phyloP scores from a whole-genome alignment of 2,329 filamentous ascomycete genomes.

The Paraconiothyrium brasiliense region DNA sequence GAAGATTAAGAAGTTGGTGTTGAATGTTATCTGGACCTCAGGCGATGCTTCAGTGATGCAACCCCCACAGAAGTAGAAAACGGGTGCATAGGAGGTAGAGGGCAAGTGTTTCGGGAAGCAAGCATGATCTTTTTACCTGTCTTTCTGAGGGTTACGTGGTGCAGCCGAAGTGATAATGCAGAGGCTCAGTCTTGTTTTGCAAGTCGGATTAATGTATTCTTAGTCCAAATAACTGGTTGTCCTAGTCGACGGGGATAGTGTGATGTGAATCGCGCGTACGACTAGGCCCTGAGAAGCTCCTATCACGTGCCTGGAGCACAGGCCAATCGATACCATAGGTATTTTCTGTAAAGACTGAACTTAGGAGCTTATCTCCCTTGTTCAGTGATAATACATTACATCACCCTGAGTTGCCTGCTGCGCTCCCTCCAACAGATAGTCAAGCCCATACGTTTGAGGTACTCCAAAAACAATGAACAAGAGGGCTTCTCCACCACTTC shows the following conservation, averaged over 20 bases:
- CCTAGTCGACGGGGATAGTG: slow-evolving; percentile 11
- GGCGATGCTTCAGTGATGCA: slow-evolving; percentile 18
- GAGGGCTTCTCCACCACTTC: no score
- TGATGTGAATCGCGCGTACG: no score
- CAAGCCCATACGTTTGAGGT: slow-evolving; percentile 17
- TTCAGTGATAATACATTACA: no score
- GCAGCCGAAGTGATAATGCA: slow-evolving; percentile 19
- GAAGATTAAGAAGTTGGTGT: slow-evolving; percentile 18
- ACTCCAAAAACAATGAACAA: slow-evolving; percentile 16
- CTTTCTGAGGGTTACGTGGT: slow-evolving; percentile 16
- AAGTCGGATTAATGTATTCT: slow-evolving; percentile 19
- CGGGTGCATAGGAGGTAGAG: slow-evolving; percentile 19
- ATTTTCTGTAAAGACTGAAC: no score
- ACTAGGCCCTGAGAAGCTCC: no score
- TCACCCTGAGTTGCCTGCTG: no score
- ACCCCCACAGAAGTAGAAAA: slow-evolving; percentile 16
- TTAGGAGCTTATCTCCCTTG: no score
- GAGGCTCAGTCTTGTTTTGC: slow-evolving; percentile 19
- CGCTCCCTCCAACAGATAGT: not conserved
- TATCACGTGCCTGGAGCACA: no score
- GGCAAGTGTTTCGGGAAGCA: slow-evolving; percentile 19
- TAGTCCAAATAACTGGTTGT: slow-evolving; percentile 14
- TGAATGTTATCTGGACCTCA: slow-evolving; percentile 19
- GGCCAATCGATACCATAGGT: no score
- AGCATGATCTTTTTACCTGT: slow-evolving; percentile 19